Base-by-base conservation (phyloP, 257 asterid genomes). In the Primulina huaijiensis region DNA sequence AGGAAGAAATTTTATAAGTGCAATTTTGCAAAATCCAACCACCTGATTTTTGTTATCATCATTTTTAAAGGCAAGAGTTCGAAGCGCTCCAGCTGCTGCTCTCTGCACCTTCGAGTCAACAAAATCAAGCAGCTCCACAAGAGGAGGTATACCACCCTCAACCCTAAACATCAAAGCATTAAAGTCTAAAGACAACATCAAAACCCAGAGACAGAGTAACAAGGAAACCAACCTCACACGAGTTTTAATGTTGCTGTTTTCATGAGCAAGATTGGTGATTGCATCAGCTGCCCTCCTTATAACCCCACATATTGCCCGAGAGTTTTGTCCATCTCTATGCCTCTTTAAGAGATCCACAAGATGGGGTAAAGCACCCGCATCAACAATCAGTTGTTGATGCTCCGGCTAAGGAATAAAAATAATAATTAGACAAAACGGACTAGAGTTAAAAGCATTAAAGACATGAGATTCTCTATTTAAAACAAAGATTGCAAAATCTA, bases 1-100 rank as follows among this genome's bases (percentile, higher is more conserved):
- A 10, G 34, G 17, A 37, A 61, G 52, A 64, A 61, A 21, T 72
- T 21, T 5, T 37, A 71, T 53, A 65, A 30, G 6, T 46, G 67
- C 27, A 50, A 27, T 43, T 64, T 30, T 56, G 67, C 37, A 40
- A 77, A 69, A 69, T 62, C 29, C 3, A 66, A 40, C 16, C 62
- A 91, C 99, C 96, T 89, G 98, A 82, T 91, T 89, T 79, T 94
- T 94, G 77, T 94, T 94, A 80, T 89, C 98, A 55, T 94, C 99
- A 71, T 94, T 94, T 75, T 94, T 94, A 74, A 94, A 94, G 58
- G 99, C 99, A 73, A 94, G 96, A 31, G 99, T 94, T 52, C 99
- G 83, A 59, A 94, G 80, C 70, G 99, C 96, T 75, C 99, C 99
- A 19, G 99, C 99, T 17, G 96, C 98, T 74, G 98, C 97, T 83